Base-by-base conservation (phyloP, 805 yeast genomes). In the Dipodascus albidus region DNA sequence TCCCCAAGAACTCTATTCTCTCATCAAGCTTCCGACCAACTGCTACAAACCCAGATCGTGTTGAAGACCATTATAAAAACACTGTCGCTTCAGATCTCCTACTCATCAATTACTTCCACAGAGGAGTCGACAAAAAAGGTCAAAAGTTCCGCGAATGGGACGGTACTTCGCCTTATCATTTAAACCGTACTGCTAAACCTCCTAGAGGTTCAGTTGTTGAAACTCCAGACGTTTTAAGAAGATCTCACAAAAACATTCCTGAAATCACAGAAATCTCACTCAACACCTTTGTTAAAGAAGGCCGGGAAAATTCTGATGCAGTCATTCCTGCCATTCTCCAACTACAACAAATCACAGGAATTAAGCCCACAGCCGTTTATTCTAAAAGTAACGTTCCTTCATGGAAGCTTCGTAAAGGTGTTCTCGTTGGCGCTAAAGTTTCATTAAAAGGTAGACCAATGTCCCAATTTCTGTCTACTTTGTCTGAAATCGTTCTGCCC, bases 301-400 rank as follows among this genome's bases (percentile, higher is more conserved):
- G 71, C 22, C 79, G 79, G 59, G 82, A 78, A 54, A 81, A 83
- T 61, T 77, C 81, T 48, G 82, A 88, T 70, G 74, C 81, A 56
- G 87, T 88, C 27, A 78, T 89, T 53, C 77, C 89, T 33, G 87
- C 95, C 9, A 74, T 80, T 51, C 75, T 87, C 55, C 91, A 86
- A 70, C 66, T 93, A 54, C 95, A 93, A 62, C 98, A 91, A 67
- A 85, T 93, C 62, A 91, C 99, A n/a, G 96, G 96, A 57, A 81
- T 77, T 57, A 87, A 88, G 67, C 89, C 97, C 41, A 72, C 74
- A 56, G 77, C 84, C 22, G 72, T 88, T 17, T 85, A 74, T 64
- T 84, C 95, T 47, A 85, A 80, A 64, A 76, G 87, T 8, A 88
- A 88, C 69, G 86, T 87, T 33, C 84, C 90, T 52, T 77, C 80